Evolutionary conservation across 768 basidiomycete genomes (phyloP), one percentile per base, ranked within the genome.

Genomic region (Leucogyrophana mollusca): DNA sequence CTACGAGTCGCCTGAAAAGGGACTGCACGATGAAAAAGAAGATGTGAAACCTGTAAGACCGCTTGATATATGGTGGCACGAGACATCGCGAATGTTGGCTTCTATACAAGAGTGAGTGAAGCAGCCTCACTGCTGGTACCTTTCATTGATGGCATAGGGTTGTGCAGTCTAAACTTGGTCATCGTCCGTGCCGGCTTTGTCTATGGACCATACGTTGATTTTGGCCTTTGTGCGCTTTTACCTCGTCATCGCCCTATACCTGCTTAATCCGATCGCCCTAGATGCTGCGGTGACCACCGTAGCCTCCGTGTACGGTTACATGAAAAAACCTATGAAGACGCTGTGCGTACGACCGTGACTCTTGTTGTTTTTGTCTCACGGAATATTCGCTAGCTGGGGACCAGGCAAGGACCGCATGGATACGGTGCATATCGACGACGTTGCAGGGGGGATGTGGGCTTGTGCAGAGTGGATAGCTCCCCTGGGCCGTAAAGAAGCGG

Each of bases 51-150:
- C 91, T 9, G 66, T 71, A 16, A 84, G 82, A 36, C 76, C 80
- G 5, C 66, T 83, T 49, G 90, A 91, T 14, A 80, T 72, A 14
- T 94, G 91, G 91, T 93, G 90, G 88, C 91, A 94, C 54, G 91
- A 93, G 69, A 81, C 87, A 1, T 69, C 88, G 20, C 78, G 90
- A 25, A 79, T 79, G 61, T 62, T 93, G 50, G 87, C 83, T 17
- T 80, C 82, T 4, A 88, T 92, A 46, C 72, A 81, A 51, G 78
- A 80, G 90, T 90, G 56, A 45, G 76, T 67, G n/a, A 45, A 17
- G 11, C 10, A 37, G 47, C 16, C 40, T 21, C 7, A 30, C 40
- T 22, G 38, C 6, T 46, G 16, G 16, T 32, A n/a, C 37, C 39
- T 51, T 24, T 48, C 21, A 25, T 13, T 27, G 18, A 22, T 25